These are phyloP conservation scores for Thinopyrum obtusiflorum DNA, from an alignment of 202 grass and related monocot genomes.

Conservation along the genomic window DNA sequence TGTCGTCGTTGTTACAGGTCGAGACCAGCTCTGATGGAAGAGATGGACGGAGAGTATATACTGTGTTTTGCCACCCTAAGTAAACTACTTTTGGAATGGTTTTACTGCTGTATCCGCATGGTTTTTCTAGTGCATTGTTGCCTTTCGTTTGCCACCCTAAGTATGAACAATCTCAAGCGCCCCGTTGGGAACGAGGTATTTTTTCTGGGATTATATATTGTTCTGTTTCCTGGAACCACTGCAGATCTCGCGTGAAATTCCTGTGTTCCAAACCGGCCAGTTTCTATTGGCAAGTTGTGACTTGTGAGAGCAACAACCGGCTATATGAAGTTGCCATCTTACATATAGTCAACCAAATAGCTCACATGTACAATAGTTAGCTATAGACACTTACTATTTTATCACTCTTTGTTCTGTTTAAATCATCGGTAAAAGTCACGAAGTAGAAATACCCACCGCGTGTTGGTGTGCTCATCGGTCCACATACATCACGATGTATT, in stretches of 20 bases:
- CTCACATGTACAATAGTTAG: too few species aligned
- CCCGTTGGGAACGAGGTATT: not conserved
- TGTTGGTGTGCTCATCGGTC: too few species aligned
- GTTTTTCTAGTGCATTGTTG: conserved; percentile 7
- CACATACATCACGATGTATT: too few species aligned
- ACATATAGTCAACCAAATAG: too few species aligned
- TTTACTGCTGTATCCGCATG: conserved; percentile 18
- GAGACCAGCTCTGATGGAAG: conserved; percentile 7
- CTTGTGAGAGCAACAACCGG: too few species aligned
- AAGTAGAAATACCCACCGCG: too few species aligned
- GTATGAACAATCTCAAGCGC: not conserved
- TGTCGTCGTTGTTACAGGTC: conserved; percentile 20
- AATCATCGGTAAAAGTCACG: too few species aligned
- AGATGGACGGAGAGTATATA: not conserved
- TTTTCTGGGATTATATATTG: not conserved
- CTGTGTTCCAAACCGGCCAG: too few species aligned
- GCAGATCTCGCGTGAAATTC: not conserved
- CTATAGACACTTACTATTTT: too few species aligned
- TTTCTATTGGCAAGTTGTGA: too few species aligned
- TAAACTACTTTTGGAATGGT: conserved; percentile 14
- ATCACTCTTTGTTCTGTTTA: too few species aligned
- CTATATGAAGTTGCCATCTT: too few species aligned
- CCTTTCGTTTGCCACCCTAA: not conserved
- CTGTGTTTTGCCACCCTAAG: conserved; percentile 18
- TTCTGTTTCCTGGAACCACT: not conserved